Base-by-base conservation (phyloP, 2,329 filamentous ascomycete genomes). In the Alternaria angustiovoidea region DNA sequence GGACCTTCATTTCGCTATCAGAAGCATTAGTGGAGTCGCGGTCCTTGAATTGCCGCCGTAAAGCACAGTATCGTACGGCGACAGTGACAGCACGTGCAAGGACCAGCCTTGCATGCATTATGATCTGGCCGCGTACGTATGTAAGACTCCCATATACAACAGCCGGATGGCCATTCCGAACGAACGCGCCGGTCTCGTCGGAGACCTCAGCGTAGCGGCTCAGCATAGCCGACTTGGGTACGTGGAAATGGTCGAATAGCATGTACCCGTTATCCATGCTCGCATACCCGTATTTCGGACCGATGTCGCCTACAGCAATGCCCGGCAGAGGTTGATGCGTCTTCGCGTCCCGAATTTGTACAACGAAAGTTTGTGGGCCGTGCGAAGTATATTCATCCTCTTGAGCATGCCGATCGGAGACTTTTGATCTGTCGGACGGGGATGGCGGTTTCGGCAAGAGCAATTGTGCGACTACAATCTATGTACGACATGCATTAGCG, bases 211-310 rank as follows among this genome's bases (percentile, higher is more conserved):
- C 83, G 68, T 85, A 85, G 30, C 81, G 78, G 8, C 80, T 81
- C 8, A 86, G 73, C 76, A 85, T 80, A 14, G 82, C 82, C 38
- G 79, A 81, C 69, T 83, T 81, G 12, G 82, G 81, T 5, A 85
- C 73, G 30, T 79, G 74, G 63, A 79, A 78, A 42, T 82, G 74
- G 58, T 85, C 72, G 71, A 85, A 85, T 5, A 86, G 77, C 81
- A 85, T 83, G 69, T 85, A 85, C 0, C 81, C 83, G 57, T 85
- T 85, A 59, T 85, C 82, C 83, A 84, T 84, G 4, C 78, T 79
- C 22, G 81, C 79, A 62, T 85, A 85, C 8, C 83, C 84, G 66
- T 85, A 85, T 58, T 85, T 86, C n/a, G 83, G 82, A 3, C 84
- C 84, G 64, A 86, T 85, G 61, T 86, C 83, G n/a, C 83, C 83